Percentiles rank a stretch among this genome's conserved stretches.
Conservation (phyloP, 305 asterid species). For the Fraxinus dipetala region DNA sequence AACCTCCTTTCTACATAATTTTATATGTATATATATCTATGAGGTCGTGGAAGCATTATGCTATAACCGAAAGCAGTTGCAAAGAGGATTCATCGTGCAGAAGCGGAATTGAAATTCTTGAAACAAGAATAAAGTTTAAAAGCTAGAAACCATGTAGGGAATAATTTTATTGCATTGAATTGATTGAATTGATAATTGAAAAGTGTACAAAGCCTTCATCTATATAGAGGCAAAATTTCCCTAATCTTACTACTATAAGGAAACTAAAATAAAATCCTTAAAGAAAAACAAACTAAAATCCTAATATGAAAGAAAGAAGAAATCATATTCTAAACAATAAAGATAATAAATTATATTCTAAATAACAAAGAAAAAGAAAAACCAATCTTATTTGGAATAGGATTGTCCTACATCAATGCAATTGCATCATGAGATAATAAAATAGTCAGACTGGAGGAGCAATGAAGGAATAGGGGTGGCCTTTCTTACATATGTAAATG, state of each 20-base stretch:
- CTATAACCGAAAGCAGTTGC: constrained; percentile 4
- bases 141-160: not conserved
- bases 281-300: no score
- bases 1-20: not conserved
- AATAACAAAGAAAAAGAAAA: not conserved
- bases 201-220: not conserved
- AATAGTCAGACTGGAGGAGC: constrained; percentile 5
- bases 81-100: not conserved
- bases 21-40: not conserved
- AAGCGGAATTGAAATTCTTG: not conserved
- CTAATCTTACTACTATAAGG: not conserved
- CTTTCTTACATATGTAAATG: constrained; percentile 16
- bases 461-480: not conserved
- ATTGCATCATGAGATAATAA: constrained; percentile 8
- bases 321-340: not conserved
- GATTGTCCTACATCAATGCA: not conserved
- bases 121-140: not conserved
- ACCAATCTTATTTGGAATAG: not conserved
- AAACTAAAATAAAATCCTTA: not conserved
- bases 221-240: not conserved
- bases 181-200: not conserved
- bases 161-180: not conserved
- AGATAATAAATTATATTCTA: not conserved
- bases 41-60: not conserved
- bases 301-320: no score